phyloP scores from a whole-genome alignment of 345 rosid species.

The Pistacia integerrima region DNA sequence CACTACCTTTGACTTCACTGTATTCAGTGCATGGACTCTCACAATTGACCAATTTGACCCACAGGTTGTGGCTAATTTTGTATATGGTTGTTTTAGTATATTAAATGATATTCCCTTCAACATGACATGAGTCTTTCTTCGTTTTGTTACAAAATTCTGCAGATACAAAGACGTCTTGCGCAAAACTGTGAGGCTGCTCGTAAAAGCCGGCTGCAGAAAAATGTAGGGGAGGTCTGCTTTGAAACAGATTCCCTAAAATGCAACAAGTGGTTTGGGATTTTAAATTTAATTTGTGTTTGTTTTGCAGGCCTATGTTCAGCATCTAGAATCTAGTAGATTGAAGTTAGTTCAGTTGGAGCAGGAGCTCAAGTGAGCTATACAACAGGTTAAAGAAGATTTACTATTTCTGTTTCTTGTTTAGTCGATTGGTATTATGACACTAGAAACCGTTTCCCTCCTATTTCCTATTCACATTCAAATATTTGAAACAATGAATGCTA shows the following conservation, averaged over 20 bases:
- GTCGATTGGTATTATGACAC: not conserved
- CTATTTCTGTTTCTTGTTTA: not conserved
- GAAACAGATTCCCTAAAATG: not conserved
- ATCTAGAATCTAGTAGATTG: slow-evolving; percentile 72
- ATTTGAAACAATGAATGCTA: slow-evolving; percentile 1
- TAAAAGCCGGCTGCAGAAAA: slow-evolving; percentile 90
- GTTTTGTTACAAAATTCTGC: not conserved
- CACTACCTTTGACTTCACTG: no score
- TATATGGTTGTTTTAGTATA: no score
- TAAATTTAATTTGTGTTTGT: slow-evolving; percentile 19
- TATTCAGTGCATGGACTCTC: no score
- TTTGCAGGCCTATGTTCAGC: slow-evolving; percentile 90
- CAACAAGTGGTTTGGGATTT: slow-evolving; percentile 1
- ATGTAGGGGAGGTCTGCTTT: slow-evolving; percentile 44
- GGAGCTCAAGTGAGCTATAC: slow-evolving; percentile 72
- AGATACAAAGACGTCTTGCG: no score
- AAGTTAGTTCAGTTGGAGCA: slow-evolving; percentile 50
- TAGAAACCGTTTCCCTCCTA: not conserved
- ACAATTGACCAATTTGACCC: no score
- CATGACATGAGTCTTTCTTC: not conserved
- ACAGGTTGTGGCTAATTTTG: no score
- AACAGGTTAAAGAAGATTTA: slow-evolving; percentile 52
- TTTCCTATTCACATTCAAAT: not conserved
- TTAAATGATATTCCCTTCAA: not conserved
- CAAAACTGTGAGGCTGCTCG: slow-evolving; percentile 64